Evolutionary conservation across 495 filamentous ascomycete genomes (phyloP).

Genomic region (Amorphotheca resinae): DNA sequence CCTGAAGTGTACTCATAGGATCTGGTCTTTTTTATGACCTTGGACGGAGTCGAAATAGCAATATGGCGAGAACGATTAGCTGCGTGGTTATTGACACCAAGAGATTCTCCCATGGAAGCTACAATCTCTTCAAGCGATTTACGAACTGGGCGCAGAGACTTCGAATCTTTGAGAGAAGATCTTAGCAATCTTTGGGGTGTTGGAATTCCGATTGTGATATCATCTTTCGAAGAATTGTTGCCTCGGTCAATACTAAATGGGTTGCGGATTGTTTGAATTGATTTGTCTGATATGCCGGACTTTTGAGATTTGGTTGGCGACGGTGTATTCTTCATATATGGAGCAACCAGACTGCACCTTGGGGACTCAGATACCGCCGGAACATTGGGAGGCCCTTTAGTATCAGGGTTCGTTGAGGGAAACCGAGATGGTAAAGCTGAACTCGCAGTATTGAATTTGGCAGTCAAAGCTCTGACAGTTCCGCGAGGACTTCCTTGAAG

Average conservation of each 20-base stretch:
- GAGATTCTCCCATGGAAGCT: not conserved
- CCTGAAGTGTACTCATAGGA: too few species aligned
- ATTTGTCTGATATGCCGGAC: slow-evolving; percentile 7
- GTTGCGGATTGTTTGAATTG: slow-evolving; percentile 5
- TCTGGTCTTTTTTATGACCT: too few species aligned
- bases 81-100: too few species aligned
- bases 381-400: not conserved
- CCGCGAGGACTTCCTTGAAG: not conserved
- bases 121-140: not conserved
- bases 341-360: slow-evolving; percentile 9
- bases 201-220: not conserved
- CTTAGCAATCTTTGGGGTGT: slow-evolving; percentile 4
- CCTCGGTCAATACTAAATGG: not conserved
- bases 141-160: not conserved
- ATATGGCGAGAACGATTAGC: too few species aligned
- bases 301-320: slow-evolving; percentile 17
- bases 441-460: slow-evolving; percentile 12
- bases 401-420: slow-evolving; percentile 1
- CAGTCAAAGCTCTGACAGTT: slow-evolving; percentile 13
- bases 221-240: not conserved
- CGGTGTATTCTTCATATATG: slow-evolving; percentile 15
- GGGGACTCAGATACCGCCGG: slow-evolving; percentile 1
- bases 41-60: too few species aligned
- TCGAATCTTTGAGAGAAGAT: slow-evolving; percentile 3
- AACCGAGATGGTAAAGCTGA: not conserved